These are phyloP conservation scores for Leccinum barrowsii DNA, from an alignment of 768 basidiomycete species.

Conservation along the genomic window DNA sequence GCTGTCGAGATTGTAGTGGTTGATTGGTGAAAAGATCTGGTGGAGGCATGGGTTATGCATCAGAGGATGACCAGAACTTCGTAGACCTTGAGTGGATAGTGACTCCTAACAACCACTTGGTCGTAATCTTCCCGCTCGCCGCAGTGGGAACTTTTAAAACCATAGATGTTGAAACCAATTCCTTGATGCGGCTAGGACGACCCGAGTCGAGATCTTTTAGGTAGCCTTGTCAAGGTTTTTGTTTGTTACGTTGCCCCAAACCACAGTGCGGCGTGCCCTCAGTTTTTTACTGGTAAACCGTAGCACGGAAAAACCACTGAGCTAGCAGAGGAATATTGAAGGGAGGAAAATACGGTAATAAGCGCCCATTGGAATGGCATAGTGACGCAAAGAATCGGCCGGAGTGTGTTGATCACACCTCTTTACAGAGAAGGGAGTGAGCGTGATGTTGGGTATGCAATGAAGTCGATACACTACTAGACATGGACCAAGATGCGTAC, in stretches of 20 bases:
- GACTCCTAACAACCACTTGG: too few relatives aligned
- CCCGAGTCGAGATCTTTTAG: not conserved
- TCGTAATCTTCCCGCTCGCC: too few relatives aligned
- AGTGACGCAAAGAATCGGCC: not conserved
- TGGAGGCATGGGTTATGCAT: not conserved
- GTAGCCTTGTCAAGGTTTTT: not conserved
- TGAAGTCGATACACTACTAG: not conserved
- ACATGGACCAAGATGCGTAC: not conserved
- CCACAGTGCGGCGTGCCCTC: not conserved
- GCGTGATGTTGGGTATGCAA: not conserved
- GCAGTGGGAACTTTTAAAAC: too few relatives aligned
- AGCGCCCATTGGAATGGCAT: not conserved
- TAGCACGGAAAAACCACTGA: not conserved
- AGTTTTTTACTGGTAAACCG: not conserved
- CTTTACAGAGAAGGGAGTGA: not conserved
- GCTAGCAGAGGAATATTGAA: not conserved
- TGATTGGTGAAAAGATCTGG: not conserved
- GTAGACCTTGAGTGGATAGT: too few relatives aligned
- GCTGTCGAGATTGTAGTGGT: not conserved
- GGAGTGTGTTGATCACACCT: not conserved
- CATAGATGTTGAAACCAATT: too few relatives aligned
- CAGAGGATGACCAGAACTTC: not conserved
- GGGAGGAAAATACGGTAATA: not conserved
- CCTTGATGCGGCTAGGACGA: not conserved
- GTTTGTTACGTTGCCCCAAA: not conserved